phyloP scores from a whole-genome alignment of 2,329 filamentous ascomycete genomes.

The Ceratocystis huliohia region DNA sequence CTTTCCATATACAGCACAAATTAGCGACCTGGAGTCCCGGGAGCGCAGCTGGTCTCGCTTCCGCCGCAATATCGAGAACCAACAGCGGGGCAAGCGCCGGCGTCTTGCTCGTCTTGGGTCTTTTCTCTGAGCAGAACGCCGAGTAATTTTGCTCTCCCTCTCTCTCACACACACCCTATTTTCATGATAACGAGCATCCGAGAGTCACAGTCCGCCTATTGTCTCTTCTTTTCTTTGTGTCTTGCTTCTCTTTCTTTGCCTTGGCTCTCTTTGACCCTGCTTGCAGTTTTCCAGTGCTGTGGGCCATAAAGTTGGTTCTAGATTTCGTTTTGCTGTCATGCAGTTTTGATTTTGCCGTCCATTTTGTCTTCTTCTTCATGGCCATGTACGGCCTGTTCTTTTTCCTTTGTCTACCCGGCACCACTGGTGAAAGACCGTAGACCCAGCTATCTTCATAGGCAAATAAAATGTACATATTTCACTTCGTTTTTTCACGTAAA shows the following conservation, averaged over 20 bases:
- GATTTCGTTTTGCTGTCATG: background rate
- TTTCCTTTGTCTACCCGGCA: background rate
- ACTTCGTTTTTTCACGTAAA: no score
- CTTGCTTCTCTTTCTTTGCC: constrained; percentile 4
- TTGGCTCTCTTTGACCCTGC: background rate
- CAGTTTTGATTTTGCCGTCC: background rate
- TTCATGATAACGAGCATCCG: background rate
- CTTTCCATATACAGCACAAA: constrained; percentile 32
- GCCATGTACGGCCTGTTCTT: background rate
- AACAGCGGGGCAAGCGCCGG: constrained; percentile 20
- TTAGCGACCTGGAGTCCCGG: constrained; percentile 39
- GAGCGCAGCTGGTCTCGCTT: constrained; percentile 36
- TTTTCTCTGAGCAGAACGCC: constrained; percentile 8
- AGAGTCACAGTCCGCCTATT: background rate
- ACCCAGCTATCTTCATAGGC: background rate
- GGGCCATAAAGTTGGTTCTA: background rate
- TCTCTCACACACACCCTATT: background rate
- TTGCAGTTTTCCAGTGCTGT: background rate
- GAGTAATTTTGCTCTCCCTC: constrained; percentile 9
- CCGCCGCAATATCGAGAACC: constrained; percentile 30
- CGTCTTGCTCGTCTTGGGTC: constrained; percentile 17
- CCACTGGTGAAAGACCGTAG: background rate
- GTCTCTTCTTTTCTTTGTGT: background rate
- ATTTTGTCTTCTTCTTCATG: background rate
- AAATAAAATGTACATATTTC: background rate